Evolutionary conservation across 2,329 filamentous ascomycete species (phyloP), one percentile per base, ranked within the genome.

Genomic region (Clonostachys byssicola): DNA sequence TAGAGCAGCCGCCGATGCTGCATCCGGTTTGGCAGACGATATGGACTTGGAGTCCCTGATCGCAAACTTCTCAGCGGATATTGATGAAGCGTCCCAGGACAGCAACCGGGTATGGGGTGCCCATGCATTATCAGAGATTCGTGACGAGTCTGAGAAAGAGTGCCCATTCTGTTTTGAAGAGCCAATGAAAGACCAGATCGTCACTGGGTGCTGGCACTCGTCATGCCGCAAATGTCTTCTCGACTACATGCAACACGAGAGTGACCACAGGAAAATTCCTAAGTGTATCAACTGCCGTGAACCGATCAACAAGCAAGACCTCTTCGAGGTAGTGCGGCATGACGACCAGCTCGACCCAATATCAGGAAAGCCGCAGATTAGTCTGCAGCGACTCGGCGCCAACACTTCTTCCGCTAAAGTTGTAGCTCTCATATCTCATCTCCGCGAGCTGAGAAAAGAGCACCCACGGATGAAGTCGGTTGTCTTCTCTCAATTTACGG

Each of bases 141-240:
- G 95, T 54, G 88, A 89, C 47, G 92, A 97, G 59, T 85, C 88
- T 1, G 82, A 86, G 49, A 87, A 87, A 51, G 94, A 99, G 69
- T 99, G 94, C 58, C 92, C 94, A 0, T 88, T 99, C 45, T 99
- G 94, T 67, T 83, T 89, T 5, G 92, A 97, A 64, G 94, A 97
- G 63, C 91, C 92, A 5, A 97, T 97, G 91, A 81, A 89, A 39
- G 88, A 96, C 46, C 92, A 95, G 60, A 87, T 88, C 1, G 94
- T 99, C 2, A 97, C 94, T 1, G 89, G 90, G 1, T 99, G 94
- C 67, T 99, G 94, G 91, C 94, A 99, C 65, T 95, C 89, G 34
- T 92, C 94, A 1, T 99, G 94, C 72, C 96, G 94, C 67, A 86
- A 89, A 52, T 99, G 94, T 58, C 71, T 97, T n/a, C 72, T 95